Conservation (phyloP, 148 eudicot genomes). For the Selenicereus undatus region DNA sequence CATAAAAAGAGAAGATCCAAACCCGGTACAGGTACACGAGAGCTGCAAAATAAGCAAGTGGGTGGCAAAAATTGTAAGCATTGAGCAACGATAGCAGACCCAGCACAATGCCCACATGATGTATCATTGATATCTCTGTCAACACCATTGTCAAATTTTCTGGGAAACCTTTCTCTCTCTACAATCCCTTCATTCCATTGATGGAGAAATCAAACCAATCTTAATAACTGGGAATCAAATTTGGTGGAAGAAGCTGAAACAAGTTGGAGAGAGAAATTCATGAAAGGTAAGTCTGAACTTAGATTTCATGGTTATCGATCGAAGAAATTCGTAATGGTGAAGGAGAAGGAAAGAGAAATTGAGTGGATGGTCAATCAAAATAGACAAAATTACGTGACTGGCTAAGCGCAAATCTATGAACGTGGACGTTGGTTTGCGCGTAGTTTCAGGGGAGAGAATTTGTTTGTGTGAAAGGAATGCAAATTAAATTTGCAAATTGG, state of each 20-base stretch:
- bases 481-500: not conserved
- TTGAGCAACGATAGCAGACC: slow-evolving; percentile 48
- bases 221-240: not conserved
- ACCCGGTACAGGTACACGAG: slow-evolving; percentile 59
- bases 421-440: not conserved
- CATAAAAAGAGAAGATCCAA: not conserved
- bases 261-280: not conserved
- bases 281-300: not conserved
- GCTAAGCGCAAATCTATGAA: not conserved
- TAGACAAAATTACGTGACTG: not conserved
- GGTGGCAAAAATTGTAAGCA: slow-evolving; percentile 36
- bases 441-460: not conserved
- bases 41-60: slow-evolving; percentile 42
- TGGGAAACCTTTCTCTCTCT: not conserved
- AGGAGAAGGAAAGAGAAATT: not conserved
- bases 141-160: slow-evolving; percentile 15
- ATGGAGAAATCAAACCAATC: not conserved
- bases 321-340: not conserved
- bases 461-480: not conserved
- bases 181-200: not conserved
- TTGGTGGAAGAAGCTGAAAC: too few relatives aligned
- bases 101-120: slow-evolving; percentile 61
- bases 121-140: slow-evolving; percentile 49
- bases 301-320: too few relatives aligned
- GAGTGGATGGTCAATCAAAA: not conserved